These are phyloP conservation scores for Metschnikowia continentalis DNA, from an alignment of 805 yeast species.

Conservation along the genomic window DNA sequence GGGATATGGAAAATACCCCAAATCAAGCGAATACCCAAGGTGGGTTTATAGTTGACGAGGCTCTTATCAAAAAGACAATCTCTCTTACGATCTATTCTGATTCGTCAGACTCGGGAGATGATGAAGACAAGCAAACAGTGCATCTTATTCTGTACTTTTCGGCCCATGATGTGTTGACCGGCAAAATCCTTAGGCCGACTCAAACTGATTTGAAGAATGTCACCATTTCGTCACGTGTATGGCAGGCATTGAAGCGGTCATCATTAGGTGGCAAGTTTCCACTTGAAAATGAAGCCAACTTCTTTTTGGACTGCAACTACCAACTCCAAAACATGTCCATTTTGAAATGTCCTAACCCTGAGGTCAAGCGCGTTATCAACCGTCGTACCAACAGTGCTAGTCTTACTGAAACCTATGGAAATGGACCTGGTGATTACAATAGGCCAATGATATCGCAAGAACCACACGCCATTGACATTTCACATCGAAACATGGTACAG, in stretches of 20 bases:
- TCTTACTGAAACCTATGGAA: background rate
- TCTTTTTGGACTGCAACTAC: slow-evolving; percentile 42
- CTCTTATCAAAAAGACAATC: slow-evolving; percentile 79
- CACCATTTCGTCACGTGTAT: slow-evolving; percentile 43
- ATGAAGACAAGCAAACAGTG: slow-evolving; percentile 41
- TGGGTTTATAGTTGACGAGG: slow-evolving; percentile 24
- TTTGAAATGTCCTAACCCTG: background rate
- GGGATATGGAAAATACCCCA: too few relatives aligned
- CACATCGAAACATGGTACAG: background rate
- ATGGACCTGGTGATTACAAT: background rate
- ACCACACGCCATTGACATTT: background rate
- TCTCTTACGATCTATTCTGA: slow-evolving; percentile 47
- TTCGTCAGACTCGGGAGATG: slow-evolving; percentile 17
- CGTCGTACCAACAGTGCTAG: background rate
- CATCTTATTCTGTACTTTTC: slow-evolving; percentile 80
- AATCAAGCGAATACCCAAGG: background rate
- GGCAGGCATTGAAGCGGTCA: slow-evolving; percentile 55
- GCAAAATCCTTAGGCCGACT: slow-evolving; percentile 55
- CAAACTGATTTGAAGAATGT: slow-evolving; percentile 50
- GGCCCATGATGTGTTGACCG: slow-evolving; percentile 65
- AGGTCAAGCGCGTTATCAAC: background rate
- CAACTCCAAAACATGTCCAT: slow-evolving; percentile 37
- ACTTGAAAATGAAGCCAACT: slow-evolving; percentile 48
- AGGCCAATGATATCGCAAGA: background rate
- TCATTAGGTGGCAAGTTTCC: slow-evolving; percentile 55